Percentiles rank a stretch among this genome's conserved stretches.
These are phyloP conservation scores for Aspergillus egyptiacus DNA, from an alignment of 495 filamentous ascomycete species.

Conservation along the genomic window DNA sequence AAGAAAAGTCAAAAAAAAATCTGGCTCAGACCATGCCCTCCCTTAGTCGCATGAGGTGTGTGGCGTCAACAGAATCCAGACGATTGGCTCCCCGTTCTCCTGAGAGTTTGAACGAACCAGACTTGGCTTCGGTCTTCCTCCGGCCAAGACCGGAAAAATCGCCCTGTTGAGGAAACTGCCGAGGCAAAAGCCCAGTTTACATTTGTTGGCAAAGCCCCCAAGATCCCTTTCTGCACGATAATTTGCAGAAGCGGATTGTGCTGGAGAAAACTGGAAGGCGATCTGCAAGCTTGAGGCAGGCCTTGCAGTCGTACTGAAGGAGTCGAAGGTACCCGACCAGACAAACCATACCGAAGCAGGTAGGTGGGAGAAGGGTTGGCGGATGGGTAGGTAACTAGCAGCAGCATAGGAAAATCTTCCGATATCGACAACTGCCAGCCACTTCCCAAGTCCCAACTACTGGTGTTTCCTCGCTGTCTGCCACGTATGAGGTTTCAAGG, in stretches of 20 bases:
- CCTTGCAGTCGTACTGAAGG: conserved; percentile 16
- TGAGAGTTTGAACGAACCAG: conserved; percentile 14
- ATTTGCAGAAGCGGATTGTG: conserved; percentile 15
- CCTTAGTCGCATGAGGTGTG: conserved; percentile 14
- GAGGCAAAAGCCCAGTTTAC: conserved; percentile 8
- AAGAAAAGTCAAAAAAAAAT: neutral
- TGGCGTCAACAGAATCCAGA: conserved; percentile 9
- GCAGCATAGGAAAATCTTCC: neutral
- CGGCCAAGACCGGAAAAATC: conserved; percentile 20
- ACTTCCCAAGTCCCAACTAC: too few species aligned
- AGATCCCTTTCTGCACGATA: neutral
- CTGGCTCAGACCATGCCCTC: conserved; percentile 11
- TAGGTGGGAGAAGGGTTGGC: conserved; percentile 7
- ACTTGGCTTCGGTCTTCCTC: conserved; percentile 30
- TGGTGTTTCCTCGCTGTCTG: conserved; percentile 4
- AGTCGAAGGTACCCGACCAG: conserved; percentile 5
- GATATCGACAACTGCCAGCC: conserved; percentile 10
- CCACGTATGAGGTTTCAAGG: conserved; percentile 9
- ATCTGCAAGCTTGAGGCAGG: conserved; percentile 19
- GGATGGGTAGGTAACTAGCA: conserved; percentile 5
- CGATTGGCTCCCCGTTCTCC: conserved; percentile 15
- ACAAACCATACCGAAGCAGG: conserved; percentile 9
- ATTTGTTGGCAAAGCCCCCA: neutral
- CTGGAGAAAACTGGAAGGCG: conserved; percentile 16
- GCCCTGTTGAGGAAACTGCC: conserved; percentile 13